These are phyloP conservation scores for Rhizomucor miehei DNA, from an alignment of 371 early-diverging fungal genomes.

Conservation along the genomic window DNA sequence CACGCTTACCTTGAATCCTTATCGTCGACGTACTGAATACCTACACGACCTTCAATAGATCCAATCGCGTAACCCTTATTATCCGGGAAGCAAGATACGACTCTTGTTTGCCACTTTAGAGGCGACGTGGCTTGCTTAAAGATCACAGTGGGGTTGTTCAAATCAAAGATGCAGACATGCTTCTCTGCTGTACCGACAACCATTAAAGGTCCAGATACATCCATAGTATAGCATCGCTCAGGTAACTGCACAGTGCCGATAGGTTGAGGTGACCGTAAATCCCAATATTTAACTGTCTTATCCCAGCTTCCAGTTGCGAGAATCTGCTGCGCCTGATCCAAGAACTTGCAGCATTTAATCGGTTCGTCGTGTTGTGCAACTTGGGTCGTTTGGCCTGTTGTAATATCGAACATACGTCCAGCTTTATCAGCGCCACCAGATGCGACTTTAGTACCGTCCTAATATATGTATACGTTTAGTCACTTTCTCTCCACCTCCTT, in stretches of 20 bases:
- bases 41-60: slow-evolving; percentile 92
- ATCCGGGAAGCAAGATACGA: slow-evolving; percentile 74
- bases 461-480: not conserved
- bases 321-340: slow-evolving; percentile 65
- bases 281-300: slow-evolving; percentile 93
- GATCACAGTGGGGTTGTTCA: slow-evolving; percentile 68
- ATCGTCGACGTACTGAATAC: slow-evolving; percentile 87
- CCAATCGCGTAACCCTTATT: slow-evolving; percentile 86
- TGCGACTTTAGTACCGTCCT: slow-evolving; percentile 86
- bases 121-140: slow-evolving; percentile 74
- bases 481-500: too few relatives aligned
- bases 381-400: slow-evolving; percentile 73
- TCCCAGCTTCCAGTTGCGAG: slow-evolving; percentile 95
- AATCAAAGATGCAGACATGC: slow-evolving; percentile 73
- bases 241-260: slow-evolving; percentile 71
- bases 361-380: slow-evolving; percentile 84
- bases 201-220: slow-evolving; percentile 52
- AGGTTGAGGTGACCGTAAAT: slow-evolving; percentile 74
- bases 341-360: slow-evolving; percentile 71
- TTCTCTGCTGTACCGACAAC: slow-evolving; percentile 54
- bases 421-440: slow-evolving; percentile 89
- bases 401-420: slow-evolving; percentile 75
- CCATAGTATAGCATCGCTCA: slow-evolving; percentile 90
- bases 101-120: slow-evolving; percentile 86
- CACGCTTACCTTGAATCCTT: slow-evolving; percentile 67